These are phyloP conservation scores for Rhodocollybia butyracea DNA, from an alignment of 768 basidiomycete genomes.

Conservation along the genomic window DNA sequence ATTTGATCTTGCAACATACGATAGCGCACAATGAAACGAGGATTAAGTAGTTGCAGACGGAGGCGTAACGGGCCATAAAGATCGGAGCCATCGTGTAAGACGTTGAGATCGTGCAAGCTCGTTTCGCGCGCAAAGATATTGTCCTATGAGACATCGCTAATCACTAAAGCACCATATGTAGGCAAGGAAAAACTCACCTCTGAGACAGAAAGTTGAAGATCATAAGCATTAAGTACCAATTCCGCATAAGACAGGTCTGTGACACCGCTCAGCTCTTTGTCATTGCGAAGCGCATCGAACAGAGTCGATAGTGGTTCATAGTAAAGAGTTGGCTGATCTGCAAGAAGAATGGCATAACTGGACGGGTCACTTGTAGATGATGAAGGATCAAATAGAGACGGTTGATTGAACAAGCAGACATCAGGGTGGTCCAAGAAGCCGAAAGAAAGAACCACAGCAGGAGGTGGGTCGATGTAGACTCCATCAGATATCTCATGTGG, in stretches of 20 bases:
- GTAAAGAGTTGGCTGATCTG: conserved; percentile 65
- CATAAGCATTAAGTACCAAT: conserved; percentile 67
- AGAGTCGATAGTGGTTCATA: conserved; percentile 71
- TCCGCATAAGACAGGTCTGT: conserved; percentile 55
- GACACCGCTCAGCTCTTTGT: conserved; percentile 45
- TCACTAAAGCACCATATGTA: not conserved
- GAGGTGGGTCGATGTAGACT: conserved; percentile 74
- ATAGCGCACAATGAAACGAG: conserved; percentile 68
- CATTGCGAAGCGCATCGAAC: conserved; percentile 70
- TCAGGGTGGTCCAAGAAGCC: conserved; percentile 33
- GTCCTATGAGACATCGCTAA: conserved; percentile 41
- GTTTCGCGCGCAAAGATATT: conserved; percentile 66
- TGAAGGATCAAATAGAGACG: conserved; percentile 26
- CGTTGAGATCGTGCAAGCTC: conserved; percentile 68
- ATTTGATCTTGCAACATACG: conserved; percentile 61
- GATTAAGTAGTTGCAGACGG: conserved; percentile 40
- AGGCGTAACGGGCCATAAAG: conserved; percentile 63
- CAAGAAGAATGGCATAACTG: conserved; percentile 47
- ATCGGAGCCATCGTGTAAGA: conserved; percentile 64
- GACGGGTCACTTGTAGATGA: conserved; percentile 13
- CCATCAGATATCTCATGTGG: conserved; percentile 64
- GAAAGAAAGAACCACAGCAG: conserved; percentile 56
- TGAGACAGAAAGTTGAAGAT: conserved; percentile 58
- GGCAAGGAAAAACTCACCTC: conserved; percentile 44
- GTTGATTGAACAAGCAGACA: conserved; percentile 57